Base-by-base conservation (phyloP, 345 rosid genomes). In the Angophora floribunda region DNA sequence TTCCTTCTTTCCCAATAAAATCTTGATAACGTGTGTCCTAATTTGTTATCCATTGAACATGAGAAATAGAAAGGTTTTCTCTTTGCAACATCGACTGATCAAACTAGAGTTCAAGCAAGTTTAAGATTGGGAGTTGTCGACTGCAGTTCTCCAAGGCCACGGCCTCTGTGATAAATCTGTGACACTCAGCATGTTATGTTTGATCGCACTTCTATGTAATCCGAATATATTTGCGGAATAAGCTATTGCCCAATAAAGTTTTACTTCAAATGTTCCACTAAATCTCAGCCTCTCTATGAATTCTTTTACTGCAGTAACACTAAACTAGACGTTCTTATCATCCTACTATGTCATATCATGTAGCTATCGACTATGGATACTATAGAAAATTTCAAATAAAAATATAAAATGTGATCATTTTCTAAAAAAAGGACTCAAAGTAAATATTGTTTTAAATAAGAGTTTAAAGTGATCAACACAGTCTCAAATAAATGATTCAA, bases 81-180 rank as follows among this genome's bases (percentile, higher is more conserved):
- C 79, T 67, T 32, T 67, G 79, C 79, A 32, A 67, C 36, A 36
- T 30, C 30, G 79, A 67, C 44, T 11, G 12, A 32, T 67, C 6
- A 15, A 67, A 67, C 79, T 30, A 67, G 44, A 67, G 44, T 30
- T 32, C 44, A 7, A 32, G 44, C 79, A 15, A 15, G 79, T 67
- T 67, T 67, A 30, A 14, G 22, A 65, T 24, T 61, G 50, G n/a
- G 22, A 53, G 13, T 59, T 89, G 78, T 55, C 52, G 49, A 88
- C 21, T 87, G 86, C 87, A 91, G 94, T 32, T 92, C 85, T 32
- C 87, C 67, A 92, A 89, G 89, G 86, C 88, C 88, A 85, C 47
- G 87, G 26, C 26, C 14, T 13, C 12, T 85, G 87, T 89, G n/a
- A 7, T 92, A 19, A 86, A 19, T 67, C 79, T 4, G 41, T 67